Evolutionary conservation across 1,139 yeast genomes (phyloP), one percentile per base, ranked within the genome.

Genomic region (Blastobotrys capitulatus): DNA sequence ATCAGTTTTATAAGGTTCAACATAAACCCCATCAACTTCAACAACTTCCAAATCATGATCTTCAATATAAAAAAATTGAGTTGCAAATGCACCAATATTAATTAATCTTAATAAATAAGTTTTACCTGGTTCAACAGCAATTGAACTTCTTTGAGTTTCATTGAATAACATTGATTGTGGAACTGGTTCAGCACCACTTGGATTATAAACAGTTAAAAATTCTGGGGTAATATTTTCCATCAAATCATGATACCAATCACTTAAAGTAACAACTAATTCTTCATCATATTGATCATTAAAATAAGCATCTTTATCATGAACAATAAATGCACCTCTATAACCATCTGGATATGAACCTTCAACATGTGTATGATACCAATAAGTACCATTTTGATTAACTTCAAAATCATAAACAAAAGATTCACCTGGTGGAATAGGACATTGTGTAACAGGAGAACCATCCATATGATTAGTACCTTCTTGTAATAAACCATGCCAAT

Each of bases 101-200:
- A 82, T 78, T 52, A 90, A 68, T 65, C 95, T 80, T 57, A 90
- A 58, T 60, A 86, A 72, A 66, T 90, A 90, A 9, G 96, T 89
- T 38, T 80, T 86, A 66, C 81, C 79, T 4, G 96, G 94, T 68
- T 82, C 62, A 42, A 90, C 94, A 9, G 69, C 56, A 80, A 89
- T 79, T 16, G 88, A 79, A 52, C 73, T 72, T 66, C 85, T 83
- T 64, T 75, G 79, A 7, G 94, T 80, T 63, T 89, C 88, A 71
- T 90, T 89, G 68, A 88, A 76, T 60, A 88, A 72, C 57, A 85
- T 65, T 63, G 81, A 82, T 60, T 84, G 82, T 2, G 97, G 97
- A 59, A 90, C 80, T 40, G 97, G 97, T 69, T 90, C 97, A 34
- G 97, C 96, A 56, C 97, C 97, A 6, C 96, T 86, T 42, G 97